Evolutionary conservation across 2,329 filamentous ascomycete species (phyloP), one percentile per base, ranked within the genome.

Genomic region (Fusarium torulosum): DNA sequence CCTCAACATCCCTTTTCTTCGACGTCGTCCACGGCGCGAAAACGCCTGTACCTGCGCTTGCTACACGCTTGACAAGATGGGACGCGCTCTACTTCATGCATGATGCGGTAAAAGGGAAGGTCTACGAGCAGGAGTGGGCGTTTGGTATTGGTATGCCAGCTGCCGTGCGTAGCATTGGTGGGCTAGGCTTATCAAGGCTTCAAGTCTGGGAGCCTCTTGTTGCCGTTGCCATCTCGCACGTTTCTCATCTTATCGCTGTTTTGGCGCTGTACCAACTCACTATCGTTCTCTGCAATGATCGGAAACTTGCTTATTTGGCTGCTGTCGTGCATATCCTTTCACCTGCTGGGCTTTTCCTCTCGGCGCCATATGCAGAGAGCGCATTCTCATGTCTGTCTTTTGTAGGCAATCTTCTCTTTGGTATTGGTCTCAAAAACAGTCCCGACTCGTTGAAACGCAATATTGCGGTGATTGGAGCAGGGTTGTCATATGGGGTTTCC

Each of bases 261-360:
- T 69, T 97, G 41, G 82, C 89, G 13, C 83, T 98, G 15, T 91
- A 93, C 77, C 80, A 82, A 57, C 86, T 97, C 21, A 87, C 90
- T 4, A 75, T 83, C 54, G 77, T 84, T 9, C 72, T 94, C 11
- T 87, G 86, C 54, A 78, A 78, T 17, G 74, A 82, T 61, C 72
- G 72, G n/a, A 82, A 76, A n/a, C 77, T 91, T 40, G 86, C 92
- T 3, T 89, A 95, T 63, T 75, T 91, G 21, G 85, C 93, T 10
- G 88, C 93, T 4, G 80, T 86, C 17, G 81, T 98, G 47, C 93
- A 98, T 77, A 85, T 97, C 55, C 75, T 98, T 47, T 96, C 92
- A 0, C 95, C 96, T 0, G 96, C 92, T 0, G 95, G 95, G 1
- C 79, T 97, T 4, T 98, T 99, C 75, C 86, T 99, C 19, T 94